These are phyloP conservation scores for Knufia fluminis DNA, from an alignment of 2,329 filamentous ascomycete species.

Conservation along the genomic window DNA sequence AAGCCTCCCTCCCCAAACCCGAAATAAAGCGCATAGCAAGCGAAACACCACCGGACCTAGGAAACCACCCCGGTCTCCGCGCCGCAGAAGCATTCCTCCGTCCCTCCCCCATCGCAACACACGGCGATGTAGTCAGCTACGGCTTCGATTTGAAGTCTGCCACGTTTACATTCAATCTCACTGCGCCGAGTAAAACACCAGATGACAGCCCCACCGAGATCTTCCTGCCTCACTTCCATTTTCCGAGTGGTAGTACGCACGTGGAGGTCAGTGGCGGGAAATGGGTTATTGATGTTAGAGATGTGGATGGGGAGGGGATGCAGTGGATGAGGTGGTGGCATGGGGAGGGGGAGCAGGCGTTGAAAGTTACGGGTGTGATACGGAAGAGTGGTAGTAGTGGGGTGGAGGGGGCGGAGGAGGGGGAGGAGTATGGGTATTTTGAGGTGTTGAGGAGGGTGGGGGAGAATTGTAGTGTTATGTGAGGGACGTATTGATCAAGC, in stretches of 20 bases:
- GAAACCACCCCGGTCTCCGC: conserved; percentile 63
- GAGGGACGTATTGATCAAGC: too few relatives aligned
- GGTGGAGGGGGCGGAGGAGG: conserved; percentile 27
- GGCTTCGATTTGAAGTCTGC: conserved; percentile 77
- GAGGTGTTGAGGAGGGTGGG: conserved; percentile 26
- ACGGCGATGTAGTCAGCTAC: conserved; percentile 60
- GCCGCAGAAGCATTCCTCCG: conserved; percentile 90
- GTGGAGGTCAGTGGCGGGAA: conserved; percentile 77
- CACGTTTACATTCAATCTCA: conserved; percentile 63
- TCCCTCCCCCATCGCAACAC: conserved; percentile 67
- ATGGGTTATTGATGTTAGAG: conserved; percentile 73
- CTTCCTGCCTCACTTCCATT: conserved; percentile 86
- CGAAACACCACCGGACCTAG: conserved; percentile 47
- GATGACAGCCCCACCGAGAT: conserved; percentile 67
- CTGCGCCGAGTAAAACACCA: conserved; percentile 49
- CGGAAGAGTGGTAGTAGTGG: conserved; percentile 40
- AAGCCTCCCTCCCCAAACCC: conserved; percentile 53
- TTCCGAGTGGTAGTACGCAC: conserved; percentile 61
- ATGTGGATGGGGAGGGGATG: conserved; percentile 57
- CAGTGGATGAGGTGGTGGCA: conserved; percentile 92
- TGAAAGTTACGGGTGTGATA: conserved; percentile 66
- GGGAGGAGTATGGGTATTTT: conserved; percentile 23
- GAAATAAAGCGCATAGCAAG: conserved; percentile 49
- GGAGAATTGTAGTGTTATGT: conserved; percentile 41
- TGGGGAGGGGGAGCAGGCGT: conserved; percentile 67